Conservation (phyloP, 139 green algal species). For the Chlamydomonas sp. region DNA sequence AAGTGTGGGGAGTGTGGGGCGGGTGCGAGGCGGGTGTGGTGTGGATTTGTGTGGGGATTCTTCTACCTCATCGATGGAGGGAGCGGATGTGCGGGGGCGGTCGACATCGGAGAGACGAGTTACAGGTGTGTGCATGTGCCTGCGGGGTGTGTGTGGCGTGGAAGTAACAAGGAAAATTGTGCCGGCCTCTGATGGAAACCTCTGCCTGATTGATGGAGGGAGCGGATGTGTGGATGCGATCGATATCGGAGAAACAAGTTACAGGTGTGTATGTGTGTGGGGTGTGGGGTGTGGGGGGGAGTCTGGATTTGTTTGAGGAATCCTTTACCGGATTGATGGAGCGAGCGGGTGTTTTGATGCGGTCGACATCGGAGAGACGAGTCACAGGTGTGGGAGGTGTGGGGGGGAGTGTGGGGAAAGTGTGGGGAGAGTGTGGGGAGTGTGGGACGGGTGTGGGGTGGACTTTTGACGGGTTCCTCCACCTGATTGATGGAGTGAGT, state of each 20-base stretch:
- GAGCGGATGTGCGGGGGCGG: conserved; percentile 60
- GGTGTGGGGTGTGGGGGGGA: too few species aligned
- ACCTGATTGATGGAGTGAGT: conserved; percentile 68
- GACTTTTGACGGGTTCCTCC: too few species aligned
- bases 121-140: conserved; percentile 62
- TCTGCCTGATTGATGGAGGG: conserved; percentile 62
- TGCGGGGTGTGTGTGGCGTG: too few species aligned
- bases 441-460: neutral
- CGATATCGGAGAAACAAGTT: conserved; percentile 86
- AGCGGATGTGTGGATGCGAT: conserved; percentile 74
- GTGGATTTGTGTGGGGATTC: too few species aligned
- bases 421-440: neutral
- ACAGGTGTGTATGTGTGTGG: too few species aligned
- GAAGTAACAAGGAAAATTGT: too few species aligned
- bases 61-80: conserved; percentile 76
- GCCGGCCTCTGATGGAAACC: conserved; percentile 74
- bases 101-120: conserved; percentile 85
- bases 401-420: too few species aligned
- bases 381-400: conserved; percentile 55
- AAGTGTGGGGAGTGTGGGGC: too few species aligned
- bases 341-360: conserved; percentile 70
- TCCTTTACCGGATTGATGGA: conserved; percentile 81
- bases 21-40: too few species aligned
- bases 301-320: too few species aligned
- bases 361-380: conserved; percentile 86